Conservation (phyloP, 73 alveolate species). For the Paramecium octaurelia region DNA sequence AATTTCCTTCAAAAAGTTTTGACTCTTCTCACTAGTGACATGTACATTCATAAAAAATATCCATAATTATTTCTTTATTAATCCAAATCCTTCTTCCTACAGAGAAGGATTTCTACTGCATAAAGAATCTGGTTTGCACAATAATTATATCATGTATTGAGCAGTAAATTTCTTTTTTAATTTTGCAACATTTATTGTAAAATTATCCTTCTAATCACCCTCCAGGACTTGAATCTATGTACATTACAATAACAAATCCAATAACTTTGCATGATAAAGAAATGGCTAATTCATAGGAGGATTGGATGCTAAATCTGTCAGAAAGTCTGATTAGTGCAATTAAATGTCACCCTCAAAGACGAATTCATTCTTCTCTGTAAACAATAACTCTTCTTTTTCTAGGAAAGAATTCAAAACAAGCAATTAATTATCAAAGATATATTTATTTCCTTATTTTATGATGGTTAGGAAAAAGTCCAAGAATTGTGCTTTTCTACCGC, state of each 20-base stretch:
- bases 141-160: background rate
- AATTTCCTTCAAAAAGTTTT: background rate
- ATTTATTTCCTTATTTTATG: slow-evolving; percentile 5
- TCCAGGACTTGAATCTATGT: slow-evolving; percentile 22
- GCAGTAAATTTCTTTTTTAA: slow-evolving; percentile 13
- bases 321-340: background rate
- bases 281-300: slow-evolving; percentile 57
- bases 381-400: slow-evolving; percentile 9
- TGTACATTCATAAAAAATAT: slow-evolving; percentile 4
- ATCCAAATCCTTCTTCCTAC: slow-evolving; percentile 18
- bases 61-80: background rate
- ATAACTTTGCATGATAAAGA: slow-evolving; percentile 60
- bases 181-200: slow-evolving; percentile 47
- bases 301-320: background rate
- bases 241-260: slow-evolving; percentile 55
- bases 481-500: slow-evolving; percentile 59
- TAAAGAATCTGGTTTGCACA: slow-evolving; percentile 19
- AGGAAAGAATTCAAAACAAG: slow-evolving; percentile 53
- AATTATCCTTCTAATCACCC: slow-evolving; percentile 46
- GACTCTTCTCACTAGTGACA: slow-evolving; percentile 13
- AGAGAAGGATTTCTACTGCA: background rate
- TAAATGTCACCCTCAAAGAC: slow-evolving; percentile 29
- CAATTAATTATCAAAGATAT: slow-evolving; percentile 58
- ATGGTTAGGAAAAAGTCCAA: slow-evolving; percentile 49
- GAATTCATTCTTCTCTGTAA: slow-evolving; percentile 35